Conservation (phyloP, 371 early-diverging fungal genomes). For the Thermomucor indicae-seudaticae region DNA sequence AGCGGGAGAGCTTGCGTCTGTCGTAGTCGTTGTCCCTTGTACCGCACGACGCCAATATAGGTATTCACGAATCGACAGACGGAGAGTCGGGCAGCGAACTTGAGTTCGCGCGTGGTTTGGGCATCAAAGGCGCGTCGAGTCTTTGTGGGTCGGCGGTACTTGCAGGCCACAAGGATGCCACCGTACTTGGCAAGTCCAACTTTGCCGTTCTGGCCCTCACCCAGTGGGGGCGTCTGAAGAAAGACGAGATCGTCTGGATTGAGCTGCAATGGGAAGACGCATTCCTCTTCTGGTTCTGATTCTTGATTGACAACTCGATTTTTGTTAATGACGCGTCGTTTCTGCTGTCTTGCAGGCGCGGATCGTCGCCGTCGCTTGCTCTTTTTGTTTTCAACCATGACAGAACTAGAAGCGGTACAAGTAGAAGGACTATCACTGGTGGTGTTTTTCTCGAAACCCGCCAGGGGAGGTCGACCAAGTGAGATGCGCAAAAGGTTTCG, state of each 20-base stretch:
- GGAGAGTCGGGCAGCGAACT: slow-evolving; percentile 23
- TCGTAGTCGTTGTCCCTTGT: background rate
- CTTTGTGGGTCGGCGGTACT: slow-evolving; percentile 9
- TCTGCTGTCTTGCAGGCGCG: too few relatives aligned
- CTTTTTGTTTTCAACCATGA: too few relatives aligned
- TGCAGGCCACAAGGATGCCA: slow-evolving; percentile 23
- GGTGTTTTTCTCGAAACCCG: too few relatives aligned
- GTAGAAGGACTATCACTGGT: too few relatives aligned
- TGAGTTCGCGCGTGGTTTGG: slow-evolving; percentile 16
- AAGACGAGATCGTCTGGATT: background rate
- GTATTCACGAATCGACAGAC: slow-evolving; percentile 20
- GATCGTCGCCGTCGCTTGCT: too few relatives aligned
- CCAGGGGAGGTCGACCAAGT: too few relatives aligned
- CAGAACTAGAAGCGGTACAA: too few relatives aligned
- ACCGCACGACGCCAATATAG: slow-evolving; percentile 23
- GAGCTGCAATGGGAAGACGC: background rate
- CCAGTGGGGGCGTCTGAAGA: slow-evolving; percentile 4
- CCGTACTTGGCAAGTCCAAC: slow-evolving; percentile 17
- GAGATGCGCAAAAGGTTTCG: too few relatives aligned
- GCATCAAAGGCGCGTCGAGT: background rate
- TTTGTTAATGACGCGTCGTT: too few relatives aligned
- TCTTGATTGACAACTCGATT: too few relatives aligned
- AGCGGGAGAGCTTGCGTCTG: background rate
- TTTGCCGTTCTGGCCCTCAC: slow-evolving; percentile 25
- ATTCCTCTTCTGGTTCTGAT: too few relatives aligned